These are phyloP conservation scores for Globomyces sp. DNA, from an alignment of 371 early-diverging fungal genomes.

Conservation along the genomic window DNA sequence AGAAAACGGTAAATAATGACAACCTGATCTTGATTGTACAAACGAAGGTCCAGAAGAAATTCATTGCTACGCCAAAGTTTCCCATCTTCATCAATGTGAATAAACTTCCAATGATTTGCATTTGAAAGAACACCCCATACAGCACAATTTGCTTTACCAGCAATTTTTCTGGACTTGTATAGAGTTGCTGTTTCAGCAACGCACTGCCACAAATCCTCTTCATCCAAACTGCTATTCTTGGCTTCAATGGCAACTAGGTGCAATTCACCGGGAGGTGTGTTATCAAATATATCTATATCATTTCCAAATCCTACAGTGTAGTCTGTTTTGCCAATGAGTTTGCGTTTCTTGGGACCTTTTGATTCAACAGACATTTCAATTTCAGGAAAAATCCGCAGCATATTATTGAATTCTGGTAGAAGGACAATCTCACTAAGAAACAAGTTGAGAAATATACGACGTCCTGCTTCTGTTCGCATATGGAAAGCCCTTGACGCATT, in stretches of 20 bases:
- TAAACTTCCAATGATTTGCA: slow-evolving; percentile 16
- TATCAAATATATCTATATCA: slow-evolving; percentile 9
- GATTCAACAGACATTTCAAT: slow-evolving; percentile 15
- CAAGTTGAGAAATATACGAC: slow-evolving; percentile 19
- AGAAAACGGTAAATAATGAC: slow-evolving; percentile 37
- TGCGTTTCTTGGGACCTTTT: slow-evolving; percentile 17
- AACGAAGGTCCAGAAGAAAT: slow-evolving; percentile 10
- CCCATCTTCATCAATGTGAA: slow-evolving; percentile 21
- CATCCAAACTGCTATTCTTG: slow-evolving; percentile 11
- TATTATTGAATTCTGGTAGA: slow-evolving; percentile 9
- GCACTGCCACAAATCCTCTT: slow-evolving; percentile 26
- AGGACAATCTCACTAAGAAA: slow-evolving; percentile 18
- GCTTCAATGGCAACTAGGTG: slow-evolving; percentile 29
- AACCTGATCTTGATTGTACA: slow-evolving; percentile 11
- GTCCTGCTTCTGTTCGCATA: slow-evolving; percentile 18
- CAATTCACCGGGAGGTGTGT: slow-evolving; percentile 21
- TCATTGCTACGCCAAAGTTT: slow-evolving; percentile 11
- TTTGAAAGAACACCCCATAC: slow-evolving; percentile 21
- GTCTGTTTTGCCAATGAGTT: slow-evolving; percentile 19
- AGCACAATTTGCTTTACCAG: slow-evolving; percentile 9
- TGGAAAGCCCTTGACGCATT: slow-evolving; percentile 10
- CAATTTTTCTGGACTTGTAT: slow-evolving; percentile 24
- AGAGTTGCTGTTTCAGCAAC: slow-evolving; percentile 31
- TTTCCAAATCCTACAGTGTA: slow-evolving; percentile 17
- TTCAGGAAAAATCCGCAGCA: slow-evolving; percentile 22